These are phyloP conservation scores for Aspergillus uvarum DNA, from an alignment of 2,329 filamentous ascomycete genomes.

Conservation along the genomic window DNA sequence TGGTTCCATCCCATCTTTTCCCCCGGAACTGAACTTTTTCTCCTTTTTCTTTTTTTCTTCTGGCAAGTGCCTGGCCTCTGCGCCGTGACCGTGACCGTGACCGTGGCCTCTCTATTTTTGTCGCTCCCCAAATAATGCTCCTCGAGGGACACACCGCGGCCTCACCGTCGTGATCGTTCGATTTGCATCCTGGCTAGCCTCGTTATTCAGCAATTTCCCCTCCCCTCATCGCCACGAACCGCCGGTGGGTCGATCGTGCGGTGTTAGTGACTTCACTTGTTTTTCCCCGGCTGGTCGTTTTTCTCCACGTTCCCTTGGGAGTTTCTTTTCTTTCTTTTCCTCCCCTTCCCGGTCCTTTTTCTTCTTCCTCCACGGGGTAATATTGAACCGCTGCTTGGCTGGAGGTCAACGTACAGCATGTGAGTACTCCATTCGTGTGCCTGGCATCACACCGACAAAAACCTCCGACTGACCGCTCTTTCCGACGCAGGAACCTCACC, in stretches of 20 bases:
- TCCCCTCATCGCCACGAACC: not conserved
- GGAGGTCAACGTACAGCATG: not conserved
- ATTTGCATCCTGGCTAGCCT: not conserved
- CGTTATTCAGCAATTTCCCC: too few relatives aligned
- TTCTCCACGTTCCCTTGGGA: not conserved
- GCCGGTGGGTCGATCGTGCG: not conserved
- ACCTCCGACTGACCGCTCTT: not conserved
- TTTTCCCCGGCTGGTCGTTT: not conserved
- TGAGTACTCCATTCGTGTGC: not conserved
- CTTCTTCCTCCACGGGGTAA: not conserved
- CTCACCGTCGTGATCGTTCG: not conserved
- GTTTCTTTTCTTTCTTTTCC: not conserved
- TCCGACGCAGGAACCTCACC: not conserved
- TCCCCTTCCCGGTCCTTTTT: not conserved
- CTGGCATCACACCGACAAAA: too few relatives aligned
- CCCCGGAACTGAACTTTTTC: not conserved
- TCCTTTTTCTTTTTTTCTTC: not conserved
- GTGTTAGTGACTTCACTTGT: not conserved
- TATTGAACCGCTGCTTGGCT: not conserved
- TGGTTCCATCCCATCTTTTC: not conserved
- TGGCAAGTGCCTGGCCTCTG: not conserved
- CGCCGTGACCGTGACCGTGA: not conserved
- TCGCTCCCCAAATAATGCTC: not conserved
- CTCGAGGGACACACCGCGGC: not conserved
- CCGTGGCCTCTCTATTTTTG: not conserved